phyloP scores from a whole-genome alignment of 768 basidiomycete genomes.

The Suillus sp. region DNA sequence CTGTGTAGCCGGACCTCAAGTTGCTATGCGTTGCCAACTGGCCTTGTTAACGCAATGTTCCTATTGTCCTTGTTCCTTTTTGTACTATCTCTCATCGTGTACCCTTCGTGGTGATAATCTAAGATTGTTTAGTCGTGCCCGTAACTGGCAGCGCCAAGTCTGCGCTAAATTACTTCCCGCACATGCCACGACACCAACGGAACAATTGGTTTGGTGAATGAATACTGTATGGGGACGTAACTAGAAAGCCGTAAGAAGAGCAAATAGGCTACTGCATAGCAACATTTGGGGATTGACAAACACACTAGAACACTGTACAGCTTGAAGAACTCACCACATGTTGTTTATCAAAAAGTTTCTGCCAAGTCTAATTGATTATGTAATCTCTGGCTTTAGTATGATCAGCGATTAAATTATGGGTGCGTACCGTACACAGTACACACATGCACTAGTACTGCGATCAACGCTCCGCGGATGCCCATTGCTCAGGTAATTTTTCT shows the following conservation, averaged over 20 bases:
- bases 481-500: background rate
- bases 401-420: background rate
- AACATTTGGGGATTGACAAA: background rate
- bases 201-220: background rate
- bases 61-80: background rate
- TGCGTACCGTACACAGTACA: background rate
- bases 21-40: slow-evolving; percentile 6
- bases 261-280: background rate
- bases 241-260: background rate
- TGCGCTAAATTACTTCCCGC: too few species aligned
- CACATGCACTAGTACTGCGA: too few species aligned
- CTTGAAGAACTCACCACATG: background rate
- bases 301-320: background rate
- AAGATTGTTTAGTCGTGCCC: background rate
- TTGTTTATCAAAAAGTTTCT: background rate
- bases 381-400: too few species aligned
- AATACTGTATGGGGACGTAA: background rate
- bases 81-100: background rate
- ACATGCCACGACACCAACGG: background rate
- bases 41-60: background rate
- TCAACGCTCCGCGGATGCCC: background rate
- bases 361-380: background rate
- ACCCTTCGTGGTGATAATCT: background rate
- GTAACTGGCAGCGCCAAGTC: background rate
- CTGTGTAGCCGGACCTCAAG: background rate